A percentile compares a stretch with the other conserved stretches of the same genome.
These are phyloP conservation scores for Fistulifera solaris DNA, from an alignment of 108 stramenopile species.

Conservation along the genomic window DNA sequence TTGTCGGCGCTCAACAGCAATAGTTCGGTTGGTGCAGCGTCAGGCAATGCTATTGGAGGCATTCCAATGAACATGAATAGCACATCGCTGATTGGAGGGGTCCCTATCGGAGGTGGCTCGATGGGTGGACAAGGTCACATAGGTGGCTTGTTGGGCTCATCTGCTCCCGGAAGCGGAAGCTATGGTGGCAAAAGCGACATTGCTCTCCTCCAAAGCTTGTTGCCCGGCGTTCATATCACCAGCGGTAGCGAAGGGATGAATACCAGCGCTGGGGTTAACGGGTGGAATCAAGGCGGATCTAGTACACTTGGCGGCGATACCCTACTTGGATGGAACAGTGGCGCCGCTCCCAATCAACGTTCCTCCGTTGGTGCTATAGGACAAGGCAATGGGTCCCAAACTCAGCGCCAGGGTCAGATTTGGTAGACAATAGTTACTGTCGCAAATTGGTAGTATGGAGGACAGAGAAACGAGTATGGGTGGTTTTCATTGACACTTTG, in stretches of 20 bases:
- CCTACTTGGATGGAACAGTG: no score
- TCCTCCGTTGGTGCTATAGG: no score
- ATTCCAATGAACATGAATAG: constrained; percentile 7
- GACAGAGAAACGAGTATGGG: not conserved
- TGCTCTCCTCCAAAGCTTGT: constrained; percentile 73
- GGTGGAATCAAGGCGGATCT: constrained; percentile 1
- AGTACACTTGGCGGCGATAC: no score
- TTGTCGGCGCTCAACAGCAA: constrained; percentile 38
- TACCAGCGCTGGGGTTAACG: not conserved
- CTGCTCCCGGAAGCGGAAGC: constrained; percentile 13
- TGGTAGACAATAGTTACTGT: not conserved
- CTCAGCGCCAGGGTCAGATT: no score
- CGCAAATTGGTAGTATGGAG: not conserved
- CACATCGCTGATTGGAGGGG: constrained; percentile 39
- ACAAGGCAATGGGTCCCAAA: no score
- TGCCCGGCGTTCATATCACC: constrained; percentile 74
- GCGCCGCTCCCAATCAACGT: no score
- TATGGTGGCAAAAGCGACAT: constrained; percentile 59
- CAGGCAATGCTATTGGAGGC: constrained; percentile 15
- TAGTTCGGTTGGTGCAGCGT: constrained; percentile 32
- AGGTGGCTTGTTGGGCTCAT: constrained; percentile 7
- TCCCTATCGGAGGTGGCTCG: constrained; percentile 48
- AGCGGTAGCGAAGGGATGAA: constrained; percentile 20
- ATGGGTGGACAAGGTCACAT: constrained; percentile 7
- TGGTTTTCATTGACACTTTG: no score